These are phyloP conservation scores for Hypomyces rosellus DNA, from an alignment of 2,329 filamentous ascomycete genomes.

Conservation along the genomic window DNA sequence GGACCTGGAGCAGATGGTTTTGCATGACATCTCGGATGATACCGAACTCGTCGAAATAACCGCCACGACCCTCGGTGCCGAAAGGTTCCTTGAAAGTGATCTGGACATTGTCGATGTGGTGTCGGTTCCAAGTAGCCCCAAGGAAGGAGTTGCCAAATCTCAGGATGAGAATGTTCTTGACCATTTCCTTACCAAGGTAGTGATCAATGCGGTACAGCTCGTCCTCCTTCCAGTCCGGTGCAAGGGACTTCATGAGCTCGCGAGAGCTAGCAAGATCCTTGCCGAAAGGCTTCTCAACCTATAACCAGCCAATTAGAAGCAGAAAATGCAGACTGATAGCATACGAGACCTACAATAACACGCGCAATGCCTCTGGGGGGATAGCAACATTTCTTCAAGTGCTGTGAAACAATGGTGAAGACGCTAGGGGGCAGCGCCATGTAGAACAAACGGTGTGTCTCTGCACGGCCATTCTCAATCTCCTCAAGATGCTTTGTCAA, in stretches of 20 bases:
- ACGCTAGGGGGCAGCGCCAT: slow-evolving; percentile 98
- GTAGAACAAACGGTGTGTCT: slow-evolving; percentile 94
- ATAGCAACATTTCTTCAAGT: slow-evolving; percentile 96
- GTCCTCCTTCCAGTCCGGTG: slow-evolving; percentile 97
- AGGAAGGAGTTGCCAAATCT: slow-evolving; percentile 99
- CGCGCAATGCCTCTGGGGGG: slow-evolving; percentile 83
- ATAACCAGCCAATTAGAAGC: slow-evolving; percentile 15
- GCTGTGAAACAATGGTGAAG: slow-evolving; percentile 95
- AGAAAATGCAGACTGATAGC: slow-evolving; percentile 8
- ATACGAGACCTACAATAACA: slow-evolving; percentile 66
- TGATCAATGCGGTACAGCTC: slow-evolving; percentile 99
- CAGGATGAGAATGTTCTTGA: slow-evolving; percentile 98
- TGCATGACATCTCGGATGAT: slow-evolving; percentile 99
- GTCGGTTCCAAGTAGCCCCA: slow-evolving; percentile 96
- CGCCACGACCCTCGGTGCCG: slow-evolving; percentile 92
- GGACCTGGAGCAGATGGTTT: slow-evolving; percentile 94
- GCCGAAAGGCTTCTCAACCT: slow-evolving; percentile 99
- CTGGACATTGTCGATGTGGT: slow-evolving; percentile 99
- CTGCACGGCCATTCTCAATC: slow-evolving; percentile 72
- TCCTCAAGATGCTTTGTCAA: slow-evolving; percentile 81
- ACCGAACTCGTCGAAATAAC: slow-evolving; percentile 99
- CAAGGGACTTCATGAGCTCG: slow-evolving; percentile 88
- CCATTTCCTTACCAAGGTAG: slow-evolving; percentile 99
- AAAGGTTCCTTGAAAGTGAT: slow-evolving; percentile 99
- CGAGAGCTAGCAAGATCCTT: slow-evolving; percentile 93